Conservation (phyloP, 2,329 filamentous ascomycete genomes). For the Verticillium longisporum region DNA sequence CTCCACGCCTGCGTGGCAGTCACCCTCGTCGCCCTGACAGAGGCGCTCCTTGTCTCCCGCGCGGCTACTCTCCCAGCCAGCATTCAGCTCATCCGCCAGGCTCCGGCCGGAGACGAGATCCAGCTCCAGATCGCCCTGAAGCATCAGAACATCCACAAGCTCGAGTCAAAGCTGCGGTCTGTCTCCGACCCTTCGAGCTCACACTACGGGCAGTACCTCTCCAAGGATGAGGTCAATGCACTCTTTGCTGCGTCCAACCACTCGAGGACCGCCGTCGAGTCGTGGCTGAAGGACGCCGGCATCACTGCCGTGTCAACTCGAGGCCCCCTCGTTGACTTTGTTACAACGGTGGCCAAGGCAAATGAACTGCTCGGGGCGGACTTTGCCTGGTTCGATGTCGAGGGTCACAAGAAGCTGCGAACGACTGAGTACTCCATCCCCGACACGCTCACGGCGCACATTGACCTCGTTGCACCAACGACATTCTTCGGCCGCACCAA, state of each 20-base stretch:
- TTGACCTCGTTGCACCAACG: slow-evolving; percentile 38
- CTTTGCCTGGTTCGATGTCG: slow-evolving; percentile 33
- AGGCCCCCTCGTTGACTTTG: not conserved
- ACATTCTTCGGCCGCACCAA: slow-evolving; percentile 34
- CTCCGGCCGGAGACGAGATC: slow-evolving; percentile 10
- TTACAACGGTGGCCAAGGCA: slow-evolving; percentile 25
- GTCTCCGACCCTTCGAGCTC: slow-evolving; percentile 17
- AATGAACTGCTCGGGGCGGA: slow-evolving; percentile 32
- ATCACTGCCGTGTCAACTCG: not conserved
- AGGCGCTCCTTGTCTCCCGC: slow-evolving; percentile 11
- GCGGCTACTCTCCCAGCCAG: slow-evolving; percentile 7
- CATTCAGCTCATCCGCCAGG: slow-evolving; percentile 9
- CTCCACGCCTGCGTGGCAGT: slow-evolving; percentile 7
- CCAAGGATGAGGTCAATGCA: slow-evolving; percentile 14
- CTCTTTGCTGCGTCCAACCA: slow-evolving; percentile 15
- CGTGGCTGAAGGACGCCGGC: slow-evolving; percentile 14
- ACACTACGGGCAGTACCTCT: slow-evolving; percentile 18
- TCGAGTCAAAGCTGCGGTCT: slow-evolving; percentile 15
- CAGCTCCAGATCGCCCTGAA: slow-evolving; percentile 13
- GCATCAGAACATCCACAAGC: slow-evolving; percentile 16
- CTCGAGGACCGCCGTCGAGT: slow-evolving; percentile 13
- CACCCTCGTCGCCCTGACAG: slow-evolving; percentile 1
- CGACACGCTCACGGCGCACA: slow-evolving; percentile 25
- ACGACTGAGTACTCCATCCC: slow-evolving; percentile 20
- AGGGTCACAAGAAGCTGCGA: slow-evolving; percentile 25